Evolutionary conservation across 768 basidiomycete genomes (phyloP), one percentile per base, ranked within the genome.

Genomic region (Tylopilus plumbeoviolaceoides): DNA sequence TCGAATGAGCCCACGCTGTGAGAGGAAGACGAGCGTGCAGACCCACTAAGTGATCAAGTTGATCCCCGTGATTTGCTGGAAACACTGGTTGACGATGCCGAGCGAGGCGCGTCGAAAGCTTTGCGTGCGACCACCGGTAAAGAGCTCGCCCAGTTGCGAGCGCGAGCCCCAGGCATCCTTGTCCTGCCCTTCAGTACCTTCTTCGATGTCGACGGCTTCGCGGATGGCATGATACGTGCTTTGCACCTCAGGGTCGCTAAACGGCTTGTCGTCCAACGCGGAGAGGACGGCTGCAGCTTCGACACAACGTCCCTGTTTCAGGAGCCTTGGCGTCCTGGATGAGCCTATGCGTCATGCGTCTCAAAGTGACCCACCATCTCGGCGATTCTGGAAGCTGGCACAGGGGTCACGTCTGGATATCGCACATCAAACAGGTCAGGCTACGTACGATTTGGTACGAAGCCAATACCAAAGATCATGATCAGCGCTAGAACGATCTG

Each of bases 41-140:
- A 75, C 80, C 47, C 69, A 81, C 70, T 82, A 85, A 2, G 81
- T 84, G 63, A 86, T 83, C 52, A 86, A 63, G 62, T 83, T 84
- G 65, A 83, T 83, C 7, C 83, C 83, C 7, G 81, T 79, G 28
- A 85, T 83, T 70, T 85, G 84, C 63, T 86, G 83, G 72, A 84
- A 85, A 62, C 81, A 81, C 59, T 86, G 84, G 43, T 78, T 78
- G 44, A 77, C 67, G 20, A 84, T 70, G 3, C 79, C 85, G 43
- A 85, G 62, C 43, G 73, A 64, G 17, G 79, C 78, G 40, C 84
- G 72, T 40, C 82, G 71, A 67, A 85, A 81, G 66, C 85, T 84
- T 63, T 86, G 84, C 21, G 68, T 70, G 27, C 76, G 78, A 0
- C 84, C 83, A 23, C 75, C 70, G 1, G 75, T 77, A 58, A 84